phyloP scores from a whole-genome alignment of 352 stramenopile genomes.

The Pythium angustatum region DNA sequence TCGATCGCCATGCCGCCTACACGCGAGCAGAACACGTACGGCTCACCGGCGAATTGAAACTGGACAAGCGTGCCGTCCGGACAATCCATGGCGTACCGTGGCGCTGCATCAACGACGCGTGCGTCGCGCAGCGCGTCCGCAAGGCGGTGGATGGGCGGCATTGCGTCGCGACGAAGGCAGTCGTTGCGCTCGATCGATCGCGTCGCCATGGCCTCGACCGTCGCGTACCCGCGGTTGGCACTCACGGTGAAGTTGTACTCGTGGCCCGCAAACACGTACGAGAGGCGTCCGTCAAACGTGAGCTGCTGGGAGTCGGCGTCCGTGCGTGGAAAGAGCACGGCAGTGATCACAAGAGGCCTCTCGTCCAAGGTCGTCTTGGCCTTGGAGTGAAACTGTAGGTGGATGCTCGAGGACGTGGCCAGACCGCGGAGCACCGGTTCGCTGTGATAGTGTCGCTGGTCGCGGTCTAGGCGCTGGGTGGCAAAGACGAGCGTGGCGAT shows the following conservation, averaged over 20 bases:
- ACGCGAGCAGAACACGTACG: slow-evolving; percentile 16
- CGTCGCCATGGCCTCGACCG: not conserved
- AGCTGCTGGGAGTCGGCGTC: not conserved
- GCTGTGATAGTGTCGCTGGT: slow-evolving; percentile 5
- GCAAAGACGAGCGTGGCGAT: not conserved
- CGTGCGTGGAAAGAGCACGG: slow-evolving; percentile 2
- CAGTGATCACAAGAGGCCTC: not conserved
- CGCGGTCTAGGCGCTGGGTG: not conserved
- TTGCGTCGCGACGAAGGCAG: not conserved
- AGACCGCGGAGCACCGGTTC: not conserved
- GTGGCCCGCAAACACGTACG: slow-evolving; percentile 6
- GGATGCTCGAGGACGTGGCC: not conserved
- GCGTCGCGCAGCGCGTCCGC: not conserved
- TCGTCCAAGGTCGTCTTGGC: too few species aligned
- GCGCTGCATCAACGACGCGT: not conserved
- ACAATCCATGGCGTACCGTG: not conserved
- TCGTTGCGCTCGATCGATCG: slow-evolving; percentile 2
- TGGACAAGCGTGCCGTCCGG: slow-evolving; percentile 8
- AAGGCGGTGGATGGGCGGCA: not conserved
- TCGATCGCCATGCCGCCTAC: not conserved
- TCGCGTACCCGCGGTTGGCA: slow-evolving; percentile 2
- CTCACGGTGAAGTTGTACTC: slow-evolving; percentile 12
- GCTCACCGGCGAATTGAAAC: slow-evolving; percentile 15
- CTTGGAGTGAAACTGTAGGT: not conserved
- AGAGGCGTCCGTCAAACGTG: slow-evolving; percentile 6